These are phyloP conservation scores for Tolypocladium paradoxum DNA, from an alignment of 2,329 filamentous ascomycete species.

Conservation along the genomic window DNA sequence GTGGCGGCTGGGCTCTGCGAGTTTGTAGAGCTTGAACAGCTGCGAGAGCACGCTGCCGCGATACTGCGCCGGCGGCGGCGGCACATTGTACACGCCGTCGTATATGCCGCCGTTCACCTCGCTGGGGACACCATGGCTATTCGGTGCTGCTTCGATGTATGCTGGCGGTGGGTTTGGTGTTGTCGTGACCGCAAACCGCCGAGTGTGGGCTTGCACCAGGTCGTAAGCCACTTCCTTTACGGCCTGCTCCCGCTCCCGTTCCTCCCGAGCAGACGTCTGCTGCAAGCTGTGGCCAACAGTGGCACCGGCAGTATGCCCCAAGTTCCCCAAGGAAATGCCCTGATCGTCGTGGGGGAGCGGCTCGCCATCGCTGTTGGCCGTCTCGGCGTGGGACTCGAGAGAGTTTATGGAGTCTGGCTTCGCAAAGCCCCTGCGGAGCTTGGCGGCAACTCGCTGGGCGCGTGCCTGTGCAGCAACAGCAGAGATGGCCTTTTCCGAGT, in stretches of 20 bases:
- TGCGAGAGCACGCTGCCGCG: slow-evolving; percentile 35
- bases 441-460: slow-evolving; percentile 30
- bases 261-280: background rate
- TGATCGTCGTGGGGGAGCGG: slow-evolving; percentile 10
- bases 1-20: slow-evolving; percentile 14
- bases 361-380: slow-evolving; percentile 16
- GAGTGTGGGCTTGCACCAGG: slow-evolving; percentile 32
- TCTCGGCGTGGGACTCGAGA: slow-evolving; percentile 24
- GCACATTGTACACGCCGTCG: slow-evolving; percentile 30
- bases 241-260: slow-evolving; percentile 1
- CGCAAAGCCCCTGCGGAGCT: slow-evolving; percentile 24
- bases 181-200: slow-evolving; percentile 9
- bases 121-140: slow-evolving; percentile 10
- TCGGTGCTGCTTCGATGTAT: slow-evolving; percentile 8
- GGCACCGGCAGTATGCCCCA: slow-evolving; percentile 7
- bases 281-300: background rate
- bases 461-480: slow-evolving; percentile 33
- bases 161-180: slow-evolving; percentile 1
- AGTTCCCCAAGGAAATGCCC: slow-evolving; percentile 21
- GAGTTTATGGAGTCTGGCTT: slow-evolving; percentile 24
- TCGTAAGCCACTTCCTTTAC: slow-evolving; percentile 26
- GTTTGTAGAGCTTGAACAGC: slow-evolving; percentile 35
- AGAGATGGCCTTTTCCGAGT: slow-evolving; percentile 16
- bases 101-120: slow-evolving; percentile 28
- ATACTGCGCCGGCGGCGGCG: slow-evolving; percentile 28